Base-by-base conservation (phyloP, 2,329 filamentous ascomycete species). In the Colletotrichum orbiculare region DNA sequence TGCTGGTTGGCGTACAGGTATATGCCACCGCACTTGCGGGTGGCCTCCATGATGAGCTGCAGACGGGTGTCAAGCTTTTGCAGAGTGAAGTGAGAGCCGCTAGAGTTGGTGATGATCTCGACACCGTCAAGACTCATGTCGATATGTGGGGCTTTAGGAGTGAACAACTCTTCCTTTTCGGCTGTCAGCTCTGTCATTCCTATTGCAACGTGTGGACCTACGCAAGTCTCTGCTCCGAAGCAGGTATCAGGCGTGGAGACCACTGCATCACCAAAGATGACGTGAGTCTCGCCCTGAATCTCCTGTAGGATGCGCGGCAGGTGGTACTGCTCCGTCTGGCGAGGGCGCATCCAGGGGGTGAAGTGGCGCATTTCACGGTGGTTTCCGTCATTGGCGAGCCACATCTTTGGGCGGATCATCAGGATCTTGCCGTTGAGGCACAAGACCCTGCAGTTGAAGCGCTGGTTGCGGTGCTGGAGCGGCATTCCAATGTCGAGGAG, bases 71-170 rank as follows among this genome's bases (percentile, higher is more conserved):
- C 81, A 1, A 93, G 82, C 73, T 94, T 94, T 11, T 86, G 82
- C 15, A 77, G 67, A 15, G 69, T 70, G 71, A 88, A 87, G 73
- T 95, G 92, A 11, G 83, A 88, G 7, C 88, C 91, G 57, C 84
- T 88, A 3, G 84, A 87, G 75, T 95, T 95, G 8, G 87, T 87
- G 67, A 92, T 85, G 59, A 93, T 88, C 71, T 93, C 92, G 6
- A 88, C 87, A 5, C 92, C 92, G 70, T 66, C 64, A n/a, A 66
- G 15, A 79, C 64, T 62, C 70, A 72, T 72, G 48, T 53, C 62
- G 25, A 70, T 71, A 39, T 72, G 70, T 13, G 76, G 75, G 13
- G 70, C 64, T 7, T 82, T 79, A 2, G 87, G 85, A 6, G 86
- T 88, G 73, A 89, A 91, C 2, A 91, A 77, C 70, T 91, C 89